Percentiles rank a stretch among this genome's conserved stretches.
Evolutionary conservation across 2,329 filamentous ascomycete species (phyloP).

Genomic region (Canariomyces notabilis): DNA sequence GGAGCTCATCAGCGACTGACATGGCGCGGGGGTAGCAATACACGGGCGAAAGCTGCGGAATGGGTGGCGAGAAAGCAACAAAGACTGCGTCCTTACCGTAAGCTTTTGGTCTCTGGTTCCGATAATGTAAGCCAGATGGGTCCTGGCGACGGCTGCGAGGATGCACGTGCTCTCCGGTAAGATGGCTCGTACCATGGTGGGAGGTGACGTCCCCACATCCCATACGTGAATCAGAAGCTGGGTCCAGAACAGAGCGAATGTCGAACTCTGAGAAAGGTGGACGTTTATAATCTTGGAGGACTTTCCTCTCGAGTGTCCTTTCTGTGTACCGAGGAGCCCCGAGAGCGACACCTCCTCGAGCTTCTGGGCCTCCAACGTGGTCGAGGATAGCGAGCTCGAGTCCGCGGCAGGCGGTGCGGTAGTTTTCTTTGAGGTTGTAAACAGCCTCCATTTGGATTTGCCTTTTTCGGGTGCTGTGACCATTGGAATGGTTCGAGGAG

Average conservation of each 20-base stretch:
- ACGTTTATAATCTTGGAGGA: slow-evolving; percentile 32
- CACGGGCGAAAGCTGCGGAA: no score
- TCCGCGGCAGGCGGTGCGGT: slow-evolving; percentile 29
- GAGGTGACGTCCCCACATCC: slow-evolving; percentile 35
- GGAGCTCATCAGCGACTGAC: not conserved
- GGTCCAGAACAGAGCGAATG: slow-evolving; percentile 36
- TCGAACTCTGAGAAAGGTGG: slow-evolving; percentile 35
- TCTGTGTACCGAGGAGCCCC: slow-evolving; percentile 28
- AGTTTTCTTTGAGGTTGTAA: slow-evolving; percentile 26
- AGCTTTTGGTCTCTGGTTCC: slow-evolving; percentile 38
- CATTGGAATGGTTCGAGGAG: slow-evolving; percentile 8
- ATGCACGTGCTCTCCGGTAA: slow-evolving; percentile 36
- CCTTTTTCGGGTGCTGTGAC: slow-evolving; percentile 21
- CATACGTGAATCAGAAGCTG: slow-evolving; percentile 35
- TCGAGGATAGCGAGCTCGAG: slow-evolving; percentile 35
- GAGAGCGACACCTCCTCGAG: slow-evolving; percentile 36
- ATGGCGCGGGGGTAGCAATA: no score
- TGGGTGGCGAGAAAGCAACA: no score
- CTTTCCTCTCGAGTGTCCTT: slow-evolving; percentile 27
- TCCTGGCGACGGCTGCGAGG: slow-evolving; percentile 34
- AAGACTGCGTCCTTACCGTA: no score
- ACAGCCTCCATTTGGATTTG: slow-evolving; percentile 30
- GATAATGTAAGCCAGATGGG: slow-evolving; percentile 36
- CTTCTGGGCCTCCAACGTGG: slow-evolving; percentile 30
- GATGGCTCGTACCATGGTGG: slow-evolving; percentile 30